A percentile compares a stretch with the other conserved stretches of the same genome.
phyloP scores from a whole-genome alignment of 768 basidiomycete species.

The Mycena capillaripes region DNA sequence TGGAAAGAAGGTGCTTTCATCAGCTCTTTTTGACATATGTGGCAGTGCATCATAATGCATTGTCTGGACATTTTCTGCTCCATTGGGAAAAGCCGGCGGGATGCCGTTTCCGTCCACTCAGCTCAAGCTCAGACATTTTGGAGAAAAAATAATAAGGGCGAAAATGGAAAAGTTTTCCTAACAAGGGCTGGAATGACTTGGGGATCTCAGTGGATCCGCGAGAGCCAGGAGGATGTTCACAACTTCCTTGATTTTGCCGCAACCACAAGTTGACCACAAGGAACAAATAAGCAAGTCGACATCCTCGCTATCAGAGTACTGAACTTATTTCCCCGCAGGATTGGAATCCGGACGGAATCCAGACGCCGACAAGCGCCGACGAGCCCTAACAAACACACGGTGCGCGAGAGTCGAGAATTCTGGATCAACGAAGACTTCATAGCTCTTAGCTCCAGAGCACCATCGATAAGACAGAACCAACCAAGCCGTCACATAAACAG shows the following conservation, averaged over 20 bases:
- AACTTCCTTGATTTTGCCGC: too few relatives aligned
- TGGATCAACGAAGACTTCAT: background rate
- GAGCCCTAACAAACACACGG: background rate
- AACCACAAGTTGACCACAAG: too few relatives aligned
- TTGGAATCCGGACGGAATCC: too few relatives aligned
- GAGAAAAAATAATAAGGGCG: too few relatives aligned
- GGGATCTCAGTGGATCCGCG: too few relatives aligned
- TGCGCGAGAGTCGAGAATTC: background rate
- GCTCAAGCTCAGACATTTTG: too few relatives aligned
- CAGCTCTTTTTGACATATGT: constrained; percentile 10
- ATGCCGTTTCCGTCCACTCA: background rate
- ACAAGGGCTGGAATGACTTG: too few relatives aligned
- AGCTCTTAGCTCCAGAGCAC: background rate
- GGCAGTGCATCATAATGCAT: constrained; percentile 7
- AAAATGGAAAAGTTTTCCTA: background rate
- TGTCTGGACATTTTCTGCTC: background rate
- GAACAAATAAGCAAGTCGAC: background rate
- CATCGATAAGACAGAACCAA: constrained; percentile 10
- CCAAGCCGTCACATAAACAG: background rate
- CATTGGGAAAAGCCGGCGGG: constrained; percentile 24
- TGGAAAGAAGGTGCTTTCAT: constrained; percentile 6
- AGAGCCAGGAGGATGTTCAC: too few relatives aligned
- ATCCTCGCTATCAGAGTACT: background rate
- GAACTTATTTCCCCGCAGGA: too few relatives aligned
- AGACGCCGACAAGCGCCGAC: background rate